Percentiles rank a stretch among this genome's conserved stretches.
phyloP scores from a whole-genome alignment of 805 yeast species.

The Ogataea pini region DNA sequence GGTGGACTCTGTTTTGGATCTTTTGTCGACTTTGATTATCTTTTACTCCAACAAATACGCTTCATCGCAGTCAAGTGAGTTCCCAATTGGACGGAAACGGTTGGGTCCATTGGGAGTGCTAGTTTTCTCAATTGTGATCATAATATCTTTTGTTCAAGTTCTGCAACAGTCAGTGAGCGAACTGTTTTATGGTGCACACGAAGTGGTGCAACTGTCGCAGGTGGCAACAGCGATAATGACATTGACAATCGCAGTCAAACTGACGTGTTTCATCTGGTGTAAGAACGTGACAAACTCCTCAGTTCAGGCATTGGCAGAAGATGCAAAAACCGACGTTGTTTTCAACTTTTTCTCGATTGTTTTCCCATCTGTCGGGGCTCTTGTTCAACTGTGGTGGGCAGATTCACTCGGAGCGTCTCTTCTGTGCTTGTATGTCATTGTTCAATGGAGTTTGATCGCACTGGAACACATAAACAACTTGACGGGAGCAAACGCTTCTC shows the following conservation, averaged over 20 bases:
- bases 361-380: conserved; percentile 64
- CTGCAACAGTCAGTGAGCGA: conserved; percentile 60
- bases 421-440: conserved; percentile 60
- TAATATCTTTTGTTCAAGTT: conserved; percentile 71
- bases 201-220: conserved; percentile 47
- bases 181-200: conserved; percentile 40
- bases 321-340: conserved; percentile 75
- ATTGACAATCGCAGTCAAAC: conserved; percentile 58
- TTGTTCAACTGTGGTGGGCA: conserved; percentile 62
- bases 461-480: conserved; percentile 72
- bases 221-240: conserved; percentile 62
- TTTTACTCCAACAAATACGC: conserved; percentile 58
- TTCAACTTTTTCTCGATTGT: conserved; percentile 71
- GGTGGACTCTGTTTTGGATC: conserved; percentile 74
- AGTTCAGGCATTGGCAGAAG: conserved; percentile 78
- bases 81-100: conserved; percentile 72
- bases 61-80: conserved; percentile 36
- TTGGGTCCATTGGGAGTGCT: conserved; percentile 79
- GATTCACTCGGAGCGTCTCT: conserved; percentile 74
- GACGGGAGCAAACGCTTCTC: conserved; percentile 70
- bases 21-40: conserved; percentile 72
- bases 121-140: conserved; percentile 69
- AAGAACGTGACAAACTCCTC: conserved; percentile 59
- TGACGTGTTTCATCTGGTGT: conserved; percentile 67
- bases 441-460: conserved; percentile 64